Evolutionary conservation across 2,329 filamentous ascomycete species (phyloP).

Genomic region (Aspergillus tamarii): DNA sequence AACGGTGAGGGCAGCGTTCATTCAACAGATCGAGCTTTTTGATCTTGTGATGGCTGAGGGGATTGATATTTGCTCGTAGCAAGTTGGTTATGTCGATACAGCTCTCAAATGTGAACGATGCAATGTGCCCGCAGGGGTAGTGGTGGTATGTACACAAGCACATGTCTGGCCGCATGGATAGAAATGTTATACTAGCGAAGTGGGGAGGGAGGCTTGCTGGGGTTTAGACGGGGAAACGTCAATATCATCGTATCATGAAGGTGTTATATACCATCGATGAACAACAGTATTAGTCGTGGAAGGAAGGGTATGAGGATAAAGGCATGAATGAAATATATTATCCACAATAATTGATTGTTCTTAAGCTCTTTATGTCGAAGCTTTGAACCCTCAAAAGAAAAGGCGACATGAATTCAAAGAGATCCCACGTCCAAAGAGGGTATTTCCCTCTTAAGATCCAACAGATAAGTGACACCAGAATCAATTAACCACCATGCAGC

Average conservation of each 20-base stretch:
- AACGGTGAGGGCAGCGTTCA: slow-evolving; percentile 3
- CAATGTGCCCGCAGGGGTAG: slow-evolving; percentile 34
- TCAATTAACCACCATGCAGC: slow-evolving; percentile 42
- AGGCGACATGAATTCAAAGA: not conserved
- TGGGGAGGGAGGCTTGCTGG: not conserved
- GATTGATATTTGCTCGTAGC: slow-evolving; percentile 14
- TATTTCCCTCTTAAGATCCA: slow-evolving; percentile 19
- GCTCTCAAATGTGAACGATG: slow-evolving; percentile 28
- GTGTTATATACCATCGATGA: not conserved
- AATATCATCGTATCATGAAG: too few species aligned
- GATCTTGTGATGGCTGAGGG: not conserved
- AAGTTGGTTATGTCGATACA: slow-evolving; percentile 26
- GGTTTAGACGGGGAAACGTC: not conserved
- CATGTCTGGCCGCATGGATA: slow-evolving; percentile 15
- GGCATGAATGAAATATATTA: not conserved
- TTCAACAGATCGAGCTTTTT: slow-evolving; percentile 18
- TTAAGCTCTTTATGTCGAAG: not conserved
- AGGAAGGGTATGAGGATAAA: not conserved
- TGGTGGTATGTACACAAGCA: slow-evolving; percentile 32
- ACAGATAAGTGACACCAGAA: slow-evolving; percentile 36
- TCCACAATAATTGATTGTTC: not conserved
- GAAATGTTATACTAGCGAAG: not conserved
- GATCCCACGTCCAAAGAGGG: too few species aligned
- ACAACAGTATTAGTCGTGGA: not conserved
- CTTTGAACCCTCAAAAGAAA: not conserved